phyloP scores from a whole-genome alignment of 2,329 filamentous ascomycete genomes.

The Monosporascus sp. region DNA sequence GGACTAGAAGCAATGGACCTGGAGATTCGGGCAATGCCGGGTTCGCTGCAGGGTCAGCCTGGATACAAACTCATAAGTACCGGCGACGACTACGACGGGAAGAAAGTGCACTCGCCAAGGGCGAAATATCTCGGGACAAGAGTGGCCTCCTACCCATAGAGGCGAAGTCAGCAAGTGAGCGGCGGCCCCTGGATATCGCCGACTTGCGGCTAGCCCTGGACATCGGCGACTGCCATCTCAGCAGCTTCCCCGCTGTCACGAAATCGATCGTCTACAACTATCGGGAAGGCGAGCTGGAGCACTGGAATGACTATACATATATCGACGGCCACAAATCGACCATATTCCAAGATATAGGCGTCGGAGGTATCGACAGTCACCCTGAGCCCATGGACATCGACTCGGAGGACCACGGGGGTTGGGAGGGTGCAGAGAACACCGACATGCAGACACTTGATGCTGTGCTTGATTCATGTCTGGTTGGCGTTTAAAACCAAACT shows the following conservation, averaged over 20 bases:
- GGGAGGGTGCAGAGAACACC: constrained; percentile 53
- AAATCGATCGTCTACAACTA: constrained; percentile 66
- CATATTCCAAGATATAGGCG: constrained; percentile 22
- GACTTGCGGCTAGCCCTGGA: constrained; percentile 73
- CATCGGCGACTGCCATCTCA: constrained; percentile 69
- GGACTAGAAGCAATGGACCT: constrained; percentile 59
- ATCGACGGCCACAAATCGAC: constrained; percentile 32
- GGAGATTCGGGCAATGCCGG: constrained; percentile 56
- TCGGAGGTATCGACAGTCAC: constrained; percentile 31
- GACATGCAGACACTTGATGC: constrained; percentile 50
- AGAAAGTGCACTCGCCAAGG: constrained; percentile 66
- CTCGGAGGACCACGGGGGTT: constrained; percentile 40
- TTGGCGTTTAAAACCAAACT: constrained; percentile 31
- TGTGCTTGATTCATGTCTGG: constrained; percentile 52
- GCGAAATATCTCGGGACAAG: constrained; percentile 68
- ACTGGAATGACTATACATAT: constrained; percentile 56
- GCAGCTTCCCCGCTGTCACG: constrained; percentile 70
- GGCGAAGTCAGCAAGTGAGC: constrained; percentile 66
- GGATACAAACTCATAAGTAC: constrained; percentile 77
- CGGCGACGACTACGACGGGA: constrained; percentile 68
- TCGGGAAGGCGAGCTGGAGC: constrained; percentile 70
- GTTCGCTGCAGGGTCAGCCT: constrained; percentile 59
- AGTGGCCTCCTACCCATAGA: constrained; percentile 77
- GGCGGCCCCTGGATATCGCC: constrained; percentile 67
- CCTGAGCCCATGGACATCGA: constrained; percentile 57